Evolutionary conservation across 441 rosid genomes (phyloP), one percentile per base, ranked within the genome.

Genomic region (Adansonia gregorii): DNA sequence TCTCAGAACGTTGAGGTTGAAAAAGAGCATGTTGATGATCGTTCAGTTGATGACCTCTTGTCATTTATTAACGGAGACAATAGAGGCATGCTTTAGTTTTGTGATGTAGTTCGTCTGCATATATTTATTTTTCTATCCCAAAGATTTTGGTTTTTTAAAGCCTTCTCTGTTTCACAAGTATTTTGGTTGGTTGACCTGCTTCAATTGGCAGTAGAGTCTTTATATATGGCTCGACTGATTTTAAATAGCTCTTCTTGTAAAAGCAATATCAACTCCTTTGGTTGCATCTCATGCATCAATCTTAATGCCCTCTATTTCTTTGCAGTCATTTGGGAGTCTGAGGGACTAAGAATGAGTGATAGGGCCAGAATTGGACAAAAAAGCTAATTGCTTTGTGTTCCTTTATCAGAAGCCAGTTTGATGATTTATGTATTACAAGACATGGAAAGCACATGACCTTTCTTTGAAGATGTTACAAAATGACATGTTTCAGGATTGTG

Each of bases 31-130:
- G 92, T 85, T 1, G 97, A 94, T 78, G 98, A 91, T 65, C 97
- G 97, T 63, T 94, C 98, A 56, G 97, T 93, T 80, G 98, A 94
- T 85, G 98, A 93, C 56, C 97, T 94, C 46, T 83, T 91, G 79
- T 90, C 97, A 43, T 94, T 86, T 85, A 94, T 93, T 54, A 94
- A 94, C 82, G 93, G 98, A 68, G 92, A 75, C 74, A 76, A 81
- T 81, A 82, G 78, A 87, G 94, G 98, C 90, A 88, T 67, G 63
- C 59, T 54, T 69, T 27, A 65, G 6, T 78, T 59, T 48, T 68
- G 67, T 19, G 48, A 55, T 59, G 39, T 54, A 2, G 22, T 56
- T n/a, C 72, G 6, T 64, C 54, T 68, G 9, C 1, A 9, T 14
- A 8, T 49, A 24, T 24, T 76, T 41, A 17, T 8, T 35, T 17